Percentiles rank a stretch among this genome's conserved stretches.
Evolutionary conservation across 148 eudicot genomes (phyloP).

Genomic region (Nyssa sinensis): DNA sequence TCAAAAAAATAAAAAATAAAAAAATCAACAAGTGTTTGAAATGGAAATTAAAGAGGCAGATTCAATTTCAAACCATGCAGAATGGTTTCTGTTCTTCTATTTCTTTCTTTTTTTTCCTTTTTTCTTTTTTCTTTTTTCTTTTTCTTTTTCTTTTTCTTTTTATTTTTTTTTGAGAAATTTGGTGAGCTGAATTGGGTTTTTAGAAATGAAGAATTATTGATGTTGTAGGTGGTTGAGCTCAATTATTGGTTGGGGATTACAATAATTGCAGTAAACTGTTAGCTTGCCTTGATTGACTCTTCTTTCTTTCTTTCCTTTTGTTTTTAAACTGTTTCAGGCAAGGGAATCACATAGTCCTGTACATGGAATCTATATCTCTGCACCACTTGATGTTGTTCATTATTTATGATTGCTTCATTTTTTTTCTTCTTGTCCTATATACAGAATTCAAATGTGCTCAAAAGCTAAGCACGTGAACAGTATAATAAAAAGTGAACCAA

Average conservation of each 20-base stretch:
- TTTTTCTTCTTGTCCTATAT: too few species aligned
- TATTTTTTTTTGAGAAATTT: not conserved
- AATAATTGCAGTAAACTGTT: slow-evolving; percentile 8
- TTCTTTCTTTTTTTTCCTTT: too few species aligned
- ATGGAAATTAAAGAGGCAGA: not conserved
- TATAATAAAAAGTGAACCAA: too few species aligned
- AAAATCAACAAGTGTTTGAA: too few species aligned
- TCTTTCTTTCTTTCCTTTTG: slow-evolving; percentile 2
- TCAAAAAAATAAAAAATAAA: too few species aligned
- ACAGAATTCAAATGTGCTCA: too few species aligned
- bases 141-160: too few species aligned
- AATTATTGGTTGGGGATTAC: slow-evolving; percentile 9
- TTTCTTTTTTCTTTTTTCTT: too few species aligned
- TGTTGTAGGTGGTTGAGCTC: slow-evolving; percentile 12
- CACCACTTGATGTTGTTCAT: not conserved
- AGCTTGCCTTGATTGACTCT: not conserved
- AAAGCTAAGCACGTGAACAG: too few species aligned
- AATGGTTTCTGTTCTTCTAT: too few species aligned
- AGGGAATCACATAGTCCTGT: not conserved
- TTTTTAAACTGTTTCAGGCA: not conserved
- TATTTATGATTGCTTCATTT: too few species aligned
- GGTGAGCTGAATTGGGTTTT: not conserved
- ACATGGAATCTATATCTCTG: not conserved
- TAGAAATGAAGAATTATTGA: slow-evolving; percentile 12
- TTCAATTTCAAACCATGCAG: not conserved